Evolutionary conservation across 2,329 filamentous ascomycete species (phyloP), one percentile per base, ranked within the genome.

Genomic region (Lecanicillium sp.): DNA sequence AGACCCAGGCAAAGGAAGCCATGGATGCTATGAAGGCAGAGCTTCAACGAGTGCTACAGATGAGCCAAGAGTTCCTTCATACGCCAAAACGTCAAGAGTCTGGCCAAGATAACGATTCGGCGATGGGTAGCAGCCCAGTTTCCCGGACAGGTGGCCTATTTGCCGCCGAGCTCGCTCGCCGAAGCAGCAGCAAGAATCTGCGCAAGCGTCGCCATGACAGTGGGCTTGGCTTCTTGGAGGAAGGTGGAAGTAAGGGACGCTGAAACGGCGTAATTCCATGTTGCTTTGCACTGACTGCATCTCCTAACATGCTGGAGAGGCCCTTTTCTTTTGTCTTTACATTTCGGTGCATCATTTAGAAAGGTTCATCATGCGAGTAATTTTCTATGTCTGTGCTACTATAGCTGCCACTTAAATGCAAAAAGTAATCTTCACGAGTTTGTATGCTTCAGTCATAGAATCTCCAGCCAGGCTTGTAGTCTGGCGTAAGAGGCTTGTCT

Each of bases 171-270:
- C n/a, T 58, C 33, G 52, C 49, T 3, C 56, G 56, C 33, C 54
- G 53, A 17, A 51, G 22, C 2, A 29, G 50, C 18, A 60, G 53
- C 18, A 61, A 45, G 47, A 73, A 66, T 58, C 60, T 40, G 14
- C 45, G 61, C 42, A 65, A 71, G 42, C 13, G 36, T 12, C 61
- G 65, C 41, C 65, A 69, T 45, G 74, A 79, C 51, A 76, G 71
- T 39, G 75, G 74, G 0, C 49, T 79, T 36, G 72, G 72, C 0
- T 59, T 79, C 17, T 46, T 77, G 52, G 71, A 74, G 19, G 73
- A 77, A 49, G 72, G 75, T 27, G 68, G 69, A 39, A 54, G 61
- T 14, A 59, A 61, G 22, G n/a, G n/a, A n/a, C n/a, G n/a, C n/a
- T n/a, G n/a, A n/a, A n/a, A n/a, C n/a, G n/a, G n/a, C n/a, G n/a